Conservation (phyloP, 192 early-diverging fungal genomes). For the Entophlyctis helioformis region DNA sequence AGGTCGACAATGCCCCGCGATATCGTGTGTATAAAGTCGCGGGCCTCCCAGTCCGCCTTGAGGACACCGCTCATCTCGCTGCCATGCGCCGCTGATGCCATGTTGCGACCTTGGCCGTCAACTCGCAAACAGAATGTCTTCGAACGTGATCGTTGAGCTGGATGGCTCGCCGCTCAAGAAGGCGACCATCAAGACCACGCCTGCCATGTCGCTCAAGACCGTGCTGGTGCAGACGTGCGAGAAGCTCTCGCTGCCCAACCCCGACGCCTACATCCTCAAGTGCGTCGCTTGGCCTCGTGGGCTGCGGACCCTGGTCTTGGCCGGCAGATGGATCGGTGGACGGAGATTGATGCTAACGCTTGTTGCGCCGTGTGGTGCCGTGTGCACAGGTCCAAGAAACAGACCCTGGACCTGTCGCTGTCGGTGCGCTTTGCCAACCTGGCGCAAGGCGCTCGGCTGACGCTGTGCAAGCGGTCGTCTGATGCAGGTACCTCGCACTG, state of each 20-base stretch:
- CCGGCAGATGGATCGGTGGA: background rate
- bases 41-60: too few species aligned
- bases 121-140: too few species aligned
- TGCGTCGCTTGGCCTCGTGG: slow-evolving; percentile 10
- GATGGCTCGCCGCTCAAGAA: slow-evolving; percentile 27
- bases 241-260: slow-evolving; percentile 36
- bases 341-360: background rate
- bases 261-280: slow-evolving; percentile 47
- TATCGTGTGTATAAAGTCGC: too few species aligned
- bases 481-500: too few species aligned
- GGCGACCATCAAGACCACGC: slow-evolving; percentile 54
- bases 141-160: slow-evolving; percentile 42
- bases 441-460: slow-evolving; percentile 64
- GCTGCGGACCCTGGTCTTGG: background rate
- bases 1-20: too few species aligned
- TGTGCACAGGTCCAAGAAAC: slow-evolving; percentile 30
- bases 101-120: too few species aligned
- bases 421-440: slow-evolving; percentile 73
- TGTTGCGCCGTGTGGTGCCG: background rate
- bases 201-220: slow-evolving; percentile 56
- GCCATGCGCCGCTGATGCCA: too few species aligned
- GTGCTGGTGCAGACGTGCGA: slow-evolving; percentile 51
- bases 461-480: slow-evolving; percentile 14
- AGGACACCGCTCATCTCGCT: too few species aligned
- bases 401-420: slow-evolving; percentile 56